Conservation (phyloP, 768 basidiomycete genomes). For the Amanita polypyramis region DNA sequence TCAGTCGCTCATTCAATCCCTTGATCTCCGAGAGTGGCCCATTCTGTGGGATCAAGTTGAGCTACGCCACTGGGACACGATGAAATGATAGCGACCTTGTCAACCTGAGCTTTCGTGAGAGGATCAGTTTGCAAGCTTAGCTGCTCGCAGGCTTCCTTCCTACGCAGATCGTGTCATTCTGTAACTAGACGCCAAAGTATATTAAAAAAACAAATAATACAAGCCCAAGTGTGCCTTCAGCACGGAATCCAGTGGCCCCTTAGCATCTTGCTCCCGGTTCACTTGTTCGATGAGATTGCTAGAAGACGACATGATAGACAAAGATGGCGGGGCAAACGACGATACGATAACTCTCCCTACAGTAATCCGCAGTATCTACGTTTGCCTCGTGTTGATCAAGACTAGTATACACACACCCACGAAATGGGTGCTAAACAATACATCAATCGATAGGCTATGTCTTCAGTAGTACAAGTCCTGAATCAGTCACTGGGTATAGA, state of each 20-base stretch:
- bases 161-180: neutral
- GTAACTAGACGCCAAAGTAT: neutral
- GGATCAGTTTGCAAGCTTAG: neutral
- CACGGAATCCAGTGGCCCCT: neutral
- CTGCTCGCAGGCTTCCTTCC: neutral
- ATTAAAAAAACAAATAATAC: neutral
- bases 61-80: neutral
- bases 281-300: neutral
- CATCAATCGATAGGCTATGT: neutral
- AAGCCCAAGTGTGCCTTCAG: neutral
- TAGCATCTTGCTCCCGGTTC: neutral
- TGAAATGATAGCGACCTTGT: neutral
- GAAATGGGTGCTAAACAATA: neutral
- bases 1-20: neutral
- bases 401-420: neutral
- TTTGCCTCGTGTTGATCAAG: constrained; percentile 3
- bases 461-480: neutral
- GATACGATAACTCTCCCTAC: neutral
- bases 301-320: neutral
- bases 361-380: neutral
- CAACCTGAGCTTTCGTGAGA: neutral
- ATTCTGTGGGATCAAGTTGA: constrained; percentile 2
- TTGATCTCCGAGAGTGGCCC: neutral
- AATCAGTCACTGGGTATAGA: neutral
- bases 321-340: neutral